Evolutionary conservation across 2,329 filamentous ascomycete species (phyloP), one percentile per base, ranked within the genome.

Genomic region (Penicillium janthinellum): DNA sequence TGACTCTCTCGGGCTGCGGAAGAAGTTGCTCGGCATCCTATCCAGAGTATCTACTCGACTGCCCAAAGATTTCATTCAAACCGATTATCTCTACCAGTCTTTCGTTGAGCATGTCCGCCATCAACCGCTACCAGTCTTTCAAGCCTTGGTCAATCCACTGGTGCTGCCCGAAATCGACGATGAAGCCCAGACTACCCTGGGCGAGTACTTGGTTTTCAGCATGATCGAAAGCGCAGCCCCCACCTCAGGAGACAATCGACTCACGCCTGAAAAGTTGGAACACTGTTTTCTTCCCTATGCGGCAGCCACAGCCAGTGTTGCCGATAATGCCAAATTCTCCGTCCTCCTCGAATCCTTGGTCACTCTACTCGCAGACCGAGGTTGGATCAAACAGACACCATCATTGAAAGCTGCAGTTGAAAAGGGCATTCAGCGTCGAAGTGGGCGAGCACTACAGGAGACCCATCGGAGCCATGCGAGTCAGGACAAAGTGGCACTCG

Each of bases 241-340:
- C 1, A 61, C 57, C 17, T 76, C 73, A 37, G 73, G 75, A 4
- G 75, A 77, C 10, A 73, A 78, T 28, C 76, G 73, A n/a, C 71
- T 88, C 20, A 81, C 73, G 4, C 81, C 83, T 62, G 51, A 70
- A 0, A 80, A 82, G 15, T 76, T 88, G 20, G 81, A 85, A 60
- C 64, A 79, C 45, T 88, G 87, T 68, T 93, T 87, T 71, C 81
- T 92, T 2, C 85, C 85, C 0, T 87, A 83, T 64, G 80, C 88
- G 0, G 89, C 90, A 1, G 87, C 85, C 59, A 86, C 83, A 0
- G 78, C 83, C 14, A 82, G 80, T 6, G 74, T 83, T 0, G 82
- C 85, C 20, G 89, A 92, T 63, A 93, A 95, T 66, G 87, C 88
- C 31, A 90, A 90, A 71, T 81, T 93, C 39, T 88, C 88, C 1